These are phyloP conservation scores for Fraxinus sp. DNA, from an alignment of 305 asterid genomes.

Conservation along the genomic window DNA sequence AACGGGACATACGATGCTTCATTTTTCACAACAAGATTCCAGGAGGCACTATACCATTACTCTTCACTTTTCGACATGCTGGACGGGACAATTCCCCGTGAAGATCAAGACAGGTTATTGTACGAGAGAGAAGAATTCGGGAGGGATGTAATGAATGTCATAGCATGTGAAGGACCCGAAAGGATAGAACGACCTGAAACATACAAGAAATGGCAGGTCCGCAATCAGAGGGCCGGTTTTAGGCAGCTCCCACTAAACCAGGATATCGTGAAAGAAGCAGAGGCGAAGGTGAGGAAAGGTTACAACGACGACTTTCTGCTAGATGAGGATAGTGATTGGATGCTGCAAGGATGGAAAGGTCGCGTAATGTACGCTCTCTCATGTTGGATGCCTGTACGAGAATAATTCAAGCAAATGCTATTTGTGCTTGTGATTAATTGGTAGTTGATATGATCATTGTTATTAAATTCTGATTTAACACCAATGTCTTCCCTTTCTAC, in stretches of 20 bases:
- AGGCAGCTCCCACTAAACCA: conserved; percentile 37
- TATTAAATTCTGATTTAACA: not conserved
- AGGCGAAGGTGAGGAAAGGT: conserved; percentile 36
- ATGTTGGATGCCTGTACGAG: conserved; percentile 53
- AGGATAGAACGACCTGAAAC: conserved; percentile 75
- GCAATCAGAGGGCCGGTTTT: conserved; percentile 61
- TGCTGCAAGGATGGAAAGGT: conserved; percentile 89
- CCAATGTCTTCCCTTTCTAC: not conserved
- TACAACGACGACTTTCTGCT: conserved; percentile 54
- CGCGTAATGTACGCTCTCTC: conserved; percentile 57
- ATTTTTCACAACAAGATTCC: conserved; percentile 51
- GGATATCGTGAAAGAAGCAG: conserved; percentile 42
- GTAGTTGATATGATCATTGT: not conserved
- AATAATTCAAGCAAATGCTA: not conserved
- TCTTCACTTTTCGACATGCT: conserved; percentile 62
- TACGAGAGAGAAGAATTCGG: conserved; percentile 55
- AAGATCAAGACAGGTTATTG: conserved; percentile 44
- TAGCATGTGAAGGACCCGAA: conserved; percentile 69
- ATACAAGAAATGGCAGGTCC: conserved; percentile 65
- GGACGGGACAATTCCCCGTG: conserved; percentile 54
- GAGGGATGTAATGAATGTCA: conserved; percentile 59
- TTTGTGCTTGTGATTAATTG: not conserved
- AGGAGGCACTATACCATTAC: conserved; percentile 62
- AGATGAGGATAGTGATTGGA: conserved; percentile 61
- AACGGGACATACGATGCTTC: conserved; percentile 56